Evolutionary conservation across 768 basidiomycete genomes (phyloP), one percentile per base, ranked within the genome.

Genomic region (Hypholoma sublateritium): DNA sequence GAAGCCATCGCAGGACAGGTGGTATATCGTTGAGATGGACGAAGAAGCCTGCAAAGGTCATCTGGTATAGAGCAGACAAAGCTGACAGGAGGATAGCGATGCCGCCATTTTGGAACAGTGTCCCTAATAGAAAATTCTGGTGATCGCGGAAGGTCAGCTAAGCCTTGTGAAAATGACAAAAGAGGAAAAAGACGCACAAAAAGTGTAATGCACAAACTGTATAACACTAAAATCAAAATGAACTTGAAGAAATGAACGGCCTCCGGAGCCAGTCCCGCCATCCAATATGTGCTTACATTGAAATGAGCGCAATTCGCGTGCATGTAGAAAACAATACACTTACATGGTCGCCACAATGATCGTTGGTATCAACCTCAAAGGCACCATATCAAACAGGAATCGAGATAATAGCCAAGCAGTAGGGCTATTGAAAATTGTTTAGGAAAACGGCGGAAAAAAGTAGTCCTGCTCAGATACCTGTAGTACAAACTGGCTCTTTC

Each of bases 191-290:
- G 22, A 76, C 89, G 59, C 64, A 93, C 92, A 69, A 84, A 95
- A 41, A 96, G 81, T 0, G 93, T 93, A 84, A 94, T 91, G 35
- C 81, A 86, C 17, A 97, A 77, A 0, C 88, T 87, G 68, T 87
- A 97, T 19, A 96, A 76, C 17, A 93, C 87, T 16, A 98, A 79
- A 59, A 97, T 89, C 66, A 98, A 83, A 19, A 97, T 76, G 74
- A 91, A 98, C 66, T 97, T 98, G 87, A 97, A 98, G 79, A 89
- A 98, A 67, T 89, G 79, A 0, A 86, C 82, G 2, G 93, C 86
- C 42, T 89, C 81, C 4, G 78, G 79, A 1, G 91, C 81, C 4
- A 98, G 82, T 12, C 95, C 95, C 2, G 93, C 93, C 95, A 98
- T 95, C 91, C 92, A 93, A 64, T 93, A 94, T n/a, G 87, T 88